Evolutionary conservation across 257 asterid genomes (phyloP), one percentile per base, ranked within the genome.

Genomic region (Primulina eburnea): DNA sequence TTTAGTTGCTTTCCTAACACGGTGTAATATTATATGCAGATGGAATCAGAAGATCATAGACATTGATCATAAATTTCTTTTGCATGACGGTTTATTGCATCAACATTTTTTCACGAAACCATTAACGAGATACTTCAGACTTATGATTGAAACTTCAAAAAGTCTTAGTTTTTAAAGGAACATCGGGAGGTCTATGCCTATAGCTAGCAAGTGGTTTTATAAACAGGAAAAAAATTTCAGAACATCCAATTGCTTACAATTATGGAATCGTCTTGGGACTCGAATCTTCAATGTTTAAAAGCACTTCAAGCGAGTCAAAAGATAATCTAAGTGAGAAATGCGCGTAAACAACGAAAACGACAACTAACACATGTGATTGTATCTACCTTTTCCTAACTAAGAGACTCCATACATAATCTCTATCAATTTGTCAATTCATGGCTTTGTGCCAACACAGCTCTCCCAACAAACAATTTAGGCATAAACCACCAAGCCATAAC

Each of bases 401-500:
- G 11, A 65, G 8, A 65, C 40, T 34, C 53, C 53, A 16, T 56
- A 40, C 2, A 24, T 43, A 40, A 32, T 4, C n/a, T 61, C 43
- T 18, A 32, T 21, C 32, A 60, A 62, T 10, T 18, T 26, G 56
- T 70, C 58, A 38, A 71, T 32, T 68, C 64, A 50, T 52, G 55
- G 29, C 69, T 20, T 17, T 4, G 16, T 30, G 55, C 20, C 56
- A 8, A 17, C 53, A 32, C 43, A 7, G 38, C 65, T 50, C 29
- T 8, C 8, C 32, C 33, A 16, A 10, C 20, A 47, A 14, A 14
- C 56, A 14, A 14, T 43, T 43, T 70, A 64, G 38, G 60, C 20
- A 52, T 16, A 55, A 33, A 70, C 73, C 30, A 64, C 58, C 40
- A 43, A 24, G 34, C 67, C 57, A 30, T 55, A 69, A 72, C 74